Evolutionary conservation across 1,284 basidiomycete genomes (phyloP).

Genomic region (Hymenochaete sp.): DNA sequence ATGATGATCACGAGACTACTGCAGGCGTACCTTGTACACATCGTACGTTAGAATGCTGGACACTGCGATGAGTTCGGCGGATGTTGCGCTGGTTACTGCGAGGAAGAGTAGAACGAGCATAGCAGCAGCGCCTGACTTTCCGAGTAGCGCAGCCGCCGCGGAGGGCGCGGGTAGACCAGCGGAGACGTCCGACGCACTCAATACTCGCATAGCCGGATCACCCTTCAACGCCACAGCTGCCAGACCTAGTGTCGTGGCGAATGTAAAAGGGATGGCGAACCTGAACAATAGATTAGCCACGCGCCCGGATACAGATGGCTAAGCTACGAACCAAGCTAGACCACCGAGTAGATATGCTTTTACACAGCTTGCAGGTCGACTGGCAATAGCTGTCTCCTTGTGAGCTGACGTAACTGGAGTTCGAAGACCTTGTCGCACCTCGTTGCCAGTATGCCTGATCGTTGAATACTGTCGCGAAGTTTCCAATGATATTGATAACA

Average conservation of each 20-base stretch:
- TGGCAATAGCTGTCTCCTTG: conserved; percentile 90
- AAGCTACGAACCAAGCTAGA: conserved; percentile 59
- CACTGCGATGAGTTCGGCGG: conserved; percentile 86
- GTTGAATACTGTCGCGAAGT: conserved; percentile 76
- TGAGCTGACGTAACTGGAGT: no score
- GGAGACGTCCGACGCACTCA: conserved; percentile 60
- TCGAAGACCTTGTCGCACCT: no score
- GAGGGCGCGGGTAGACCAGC: conserved; percentile 79
- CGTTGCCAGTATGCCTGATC: conserved; percentile 74
- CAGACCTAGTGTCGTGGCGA: conserved; percentile 76
- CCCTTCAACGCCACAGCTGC: conserved; percentile 72
- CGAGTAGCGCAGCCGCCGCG: conserved; percentile 72
- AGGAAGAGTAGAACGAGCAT: conserved; percentile 68
- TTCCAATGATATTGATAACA: conserved; percentile 78
- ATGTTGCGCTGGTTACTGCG: conserved; percentile 80
- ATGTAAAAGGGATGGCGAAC: conserved; percentile 77
- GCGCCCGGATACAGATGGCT: neutral
- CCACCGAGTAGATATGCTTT: conserved; percentile 87
- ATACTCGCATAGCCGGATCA: conserved; percentile 55
- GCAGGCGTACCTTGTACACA: conserved; percentile 40
- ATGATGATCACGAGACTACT: neutral
- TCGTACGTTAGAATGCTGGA: conserved; percentile 78
- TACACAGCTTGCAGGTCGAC: conserved; percentile 72
- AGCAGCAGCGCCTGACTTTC: conserved; percentile 64
- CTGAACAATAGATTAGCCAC: conserved; percentile 24